Evolutionary conservation across 345 rosid species (phyloP).

Genomic region (Camelina laxa): DNA sequence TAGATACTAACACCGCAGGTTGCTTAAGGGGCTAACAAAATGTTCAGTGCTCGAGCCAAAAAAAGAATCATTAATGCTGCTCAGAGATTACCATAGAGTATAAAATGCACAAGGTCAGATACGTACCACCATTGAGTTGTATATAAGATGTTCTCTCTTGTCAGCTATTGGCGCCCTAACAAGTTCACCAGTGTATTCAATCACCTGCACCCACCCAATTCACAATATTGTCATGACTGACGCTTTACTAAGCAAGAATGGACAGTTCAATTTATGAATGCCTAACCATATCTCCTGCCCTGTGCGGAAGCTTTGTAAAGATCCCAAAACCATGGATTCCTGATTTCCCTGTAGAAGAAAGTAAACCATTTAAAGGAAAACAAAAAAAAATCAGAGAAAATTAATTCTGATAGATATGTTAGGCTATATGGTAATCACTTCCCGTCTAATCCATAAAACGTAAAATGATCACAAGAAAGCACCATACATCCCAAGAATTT

Average conservation of each 20-base stretch:
- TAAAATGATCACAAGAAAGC: slow-evolving; percentile 7
- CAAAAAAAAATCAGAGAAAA: background rate
- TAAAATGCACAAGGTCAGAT: slow-evolving; percentile 21
- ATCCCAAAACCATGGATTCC: slow-evolving; percentile 99
- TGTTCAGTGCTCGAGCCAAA: background rate
- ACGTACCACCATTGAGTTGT: slow-evolving; percentile 97
- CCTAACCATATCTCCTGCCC: slow-evolving; percentile 97
- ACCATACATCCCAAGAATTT: slow-evolving; percentile 7
- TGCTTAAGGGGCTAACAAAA: background rate
- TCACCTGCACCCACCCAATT: slow-evolving; percentile 58
- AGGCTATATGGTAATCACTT: slow-evolving; percentile 20
- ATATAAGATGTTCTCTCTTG: slow-evolving; percentile 91
- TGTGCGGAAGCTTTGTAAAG: slow-evolving; percentile 92
- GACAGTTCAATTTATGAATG: slow-evolving; percentile 21
- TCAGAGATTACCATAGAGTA: slow-evolving; percentile 14
- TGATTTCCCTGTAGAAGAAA: slow-evolving; percentile 72
- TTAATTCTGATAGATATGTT: background rate
- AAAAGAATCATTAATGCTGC: background rate
- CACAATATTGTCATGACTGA: slow-evolving; percentile 21
- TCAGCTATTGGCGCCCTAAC: slow-evolving; percentile 97
- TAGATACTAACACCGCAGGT: slow-evolving; percentile 12
- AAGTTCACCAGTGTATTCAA: slow-evolving; percentile 96
- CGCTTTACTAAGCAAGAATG: slow-evolving; percentile 2
- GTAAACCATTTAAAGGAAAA: background rate
- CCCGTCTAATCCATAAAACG: background rate